Conservation (phyloP, 2,329 filamentous ascomycete genomes). For the Cordyceps tenuipes region DNA sequence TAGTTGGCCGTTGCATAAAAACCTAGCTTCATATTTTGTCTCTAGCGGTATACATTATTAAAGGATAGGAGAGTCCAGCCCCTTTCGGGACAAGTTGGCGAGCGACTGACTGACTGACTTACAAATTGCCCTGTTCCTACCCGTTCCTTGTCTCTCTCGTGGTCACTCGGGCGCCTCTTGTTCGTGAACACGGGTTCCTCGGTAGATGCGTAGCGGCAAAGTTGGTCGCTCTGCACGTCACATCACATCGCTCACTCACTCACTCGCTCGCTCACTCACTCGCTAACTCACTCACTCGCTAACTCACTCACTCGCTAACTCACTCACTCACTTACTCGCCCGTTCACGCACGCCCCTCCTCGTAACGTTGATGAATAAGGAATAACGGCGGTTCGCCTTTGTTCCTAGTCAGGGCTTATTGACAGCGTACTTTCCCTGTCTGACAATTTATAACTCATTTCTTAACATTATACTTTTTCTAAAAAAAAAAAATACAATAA, state of each 20-base stretch:
- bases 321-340: background rate
- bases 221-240: background rate
- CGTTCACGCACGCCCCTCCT: background rate
- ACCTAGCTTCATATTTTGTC: background rate
- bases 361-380: background rate
- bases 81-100: background rate
- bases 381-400: background rate
- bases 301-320: background rate
- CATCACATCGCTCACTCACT: slow-evolving; percentile 3
- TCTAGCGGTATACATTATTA: background rate
- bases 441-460: too few relatives aligned
- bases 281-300: background rate
- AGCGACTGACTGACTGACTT: background rate
- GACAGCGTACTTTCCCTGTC: too few relatives aligned
- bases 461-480: too few relatives aligned
- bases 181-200: background rate
- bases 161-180: background rate
- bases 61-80: background rate
- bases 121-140: background rate
- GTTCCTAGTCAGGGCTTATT: background rate
- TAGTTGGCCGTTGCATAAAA: background rate
- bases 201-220: background rate
- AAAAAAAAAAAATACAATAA: too few relatives aligned
- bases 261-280: background rate
- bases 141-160: background rate